phyloP scores from a whole-genome alignment of 139 green algal species.

The Auxenochlorella pyrenoidosa region DNA sequence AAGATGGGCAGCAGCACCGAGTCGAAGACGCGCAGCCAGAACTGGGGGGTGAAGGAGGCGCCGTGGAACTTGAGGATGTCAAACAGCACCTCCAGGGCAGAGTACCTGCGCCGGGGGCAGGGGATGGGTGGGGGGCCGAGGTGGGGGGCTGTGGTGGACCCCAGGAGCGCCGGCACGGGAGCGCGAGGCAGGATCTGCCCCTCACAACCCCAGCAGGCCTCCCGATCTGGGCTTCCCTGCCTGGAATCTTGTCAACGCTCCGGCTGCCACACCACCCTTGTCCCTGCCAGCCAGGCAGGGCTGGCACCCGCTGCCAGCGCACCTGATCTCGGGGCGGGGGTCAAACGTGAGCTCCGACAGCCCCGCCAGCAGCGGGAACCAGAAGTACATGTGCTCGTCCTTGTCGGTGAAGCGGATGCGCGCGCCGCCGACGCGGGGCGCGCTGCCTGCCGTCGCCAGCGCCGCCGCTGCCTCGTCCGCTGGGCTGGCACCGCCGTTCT shows the following conservation, averaged over 20 bases:
- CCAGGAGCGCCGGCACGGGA: too few species aligned
- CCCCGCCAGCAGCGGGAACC: slow-evolving; percentile 98
- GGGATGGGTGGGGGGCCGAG: neutral
- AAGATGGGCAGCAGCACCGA: slow-evolving; percentile 98
- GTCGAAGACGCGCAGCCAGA: slow-evolving; percentile 97
- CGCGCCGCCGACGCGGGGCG: neutral
- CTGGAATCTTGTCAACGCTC: too few species aligned
- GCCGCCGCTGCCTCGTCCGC: neutral
- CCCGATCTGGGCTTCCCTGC: too few species aligned
- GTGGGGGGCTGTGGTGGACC: too few species aligned
- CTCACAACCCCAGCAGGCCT: too few species aligned
- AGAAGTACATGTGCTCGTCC: slow-evolving; percentile 98
- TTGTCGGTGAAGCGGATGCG: slow-evolving; percentile 78
- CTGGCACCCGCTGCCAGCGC: neutral
- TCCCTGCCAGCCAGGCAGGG: neutral
- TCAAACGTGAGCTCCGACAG: slow-evolving; percentile 98
- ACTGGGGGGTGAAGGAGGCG: slow-evolving; percentile 86
- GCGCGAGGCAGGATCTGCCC: too few species aligned
- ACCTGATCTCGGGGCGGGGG: slow-evolving; percentile 88
- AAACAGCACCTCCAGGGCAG: slow-evolving; percentile 91
- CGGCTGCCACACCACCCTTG: too few species aligned
- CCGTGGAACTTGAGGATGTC: slow-evolving; percentile 96
- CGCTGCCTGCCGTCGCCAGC: neutral
- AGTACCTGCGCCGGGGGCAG: slow-evolving; percentile 40
- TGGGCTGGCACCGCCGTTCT: neutral